Conservation (phyloP, 2,329 filamentous ascomycete species). For the Microsporum ferrugineum region DNA sequence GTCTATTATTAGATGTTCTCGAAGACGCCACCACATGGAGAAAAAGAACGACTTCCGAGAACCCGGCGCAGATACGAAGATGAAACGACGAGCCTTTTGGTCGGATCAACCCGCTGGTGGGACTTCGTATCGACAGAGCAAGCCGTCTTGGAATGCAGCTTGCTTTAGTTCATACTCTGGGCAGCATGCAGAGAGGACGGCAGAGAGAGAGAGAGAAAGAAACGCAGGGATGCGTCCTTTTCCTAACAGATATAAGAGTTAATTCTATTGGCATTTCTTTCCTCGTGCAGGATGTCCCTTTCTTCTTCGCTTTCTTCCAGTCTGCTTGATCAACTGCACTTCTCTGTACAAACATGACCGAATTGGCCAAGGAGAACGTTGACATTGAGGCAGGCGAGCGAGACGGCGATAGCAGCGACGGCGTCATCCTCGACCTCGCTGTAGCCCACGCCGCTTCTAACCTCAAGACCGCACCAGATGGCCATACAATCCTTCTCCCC, state of each 20-base stretch:
- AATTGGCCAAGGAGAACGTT: not conserved
- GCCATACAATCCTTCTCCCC: slow-evolving; percentile 27
- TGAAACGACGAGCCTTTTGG: no score
- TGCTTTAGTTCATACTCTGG: no score
- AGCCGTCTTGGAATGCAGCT: no score
- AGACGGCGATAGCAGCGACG: slow-evolving; percentile 13
- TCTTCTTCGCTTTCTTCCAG: not conserved
- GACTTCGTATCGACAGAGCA: no score
- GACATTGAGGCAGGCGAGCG: not conserved
- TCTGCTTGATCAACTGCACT: not conserved
- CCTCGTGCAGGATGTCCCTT: not conserved
- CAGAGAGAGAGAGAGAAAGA: no score
- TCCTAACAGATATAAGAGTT: no score
- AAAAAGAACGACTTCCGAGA: not conserved
- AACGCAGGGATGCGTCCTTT: no score
- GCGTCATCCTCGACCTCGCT: slow-evolving; percentile 23
- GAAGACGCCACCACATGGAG: not conserved
- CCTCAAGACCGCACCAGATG: slow-evolving; percentile 25
- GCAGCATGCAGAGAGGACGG: no score
- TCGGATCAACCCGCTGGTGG: no score
- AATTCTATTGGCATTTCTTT: no score
- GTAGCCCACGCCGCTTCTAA: slow-evolving; percentile 13
- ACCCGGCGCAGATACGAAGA: no score
- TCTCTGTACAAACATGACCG: not conserved
- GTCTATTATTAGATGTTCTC: not conserved